These are phyloP conservation scores for Aureoboletus auriporus DNA, from an alignment of 768 basidiomycete genomes.

Conservation along the genomic window DNA sequence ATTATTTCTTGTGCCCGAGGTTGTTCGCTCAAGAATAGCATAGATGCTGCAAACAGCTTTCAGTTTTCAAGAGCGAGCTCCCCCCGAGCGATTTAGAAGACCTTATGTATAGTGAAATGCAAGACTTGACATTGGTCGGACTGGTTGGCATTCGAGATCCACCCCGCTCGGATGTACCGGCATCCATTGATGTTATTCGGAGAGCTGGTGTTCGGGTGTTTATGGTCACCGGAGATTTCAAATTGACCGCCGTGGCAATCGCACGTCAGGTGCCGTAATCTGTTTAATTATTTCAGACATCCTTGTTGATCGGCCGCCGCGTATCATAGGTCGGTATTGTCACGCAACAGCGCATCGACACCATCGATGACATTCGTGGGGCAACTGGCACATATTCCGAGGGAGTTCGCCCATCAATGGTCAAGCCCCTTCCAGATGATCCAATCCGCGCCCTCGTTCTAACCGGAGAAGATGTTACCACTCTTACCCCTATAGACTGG, in stretches of 20 bases:
- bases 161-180: constrained; percentile 46
- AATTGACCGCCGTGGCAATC: constrained; percentile 50
- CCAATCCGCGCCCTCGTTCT: constrained; percentile 38
- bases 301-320: constrained; percentile 1
- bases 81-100: constrained; percentile 31
- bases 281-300: not conserved
- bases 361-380: constrained; percentile 26
- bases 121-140: constrained; percentile 44
- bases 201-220: constrained; percentile 50
- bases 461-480: constrained; percentile 41
- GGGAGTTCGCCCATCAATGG: constrained; percentile 8
- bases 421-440: constrained; percentile 38
- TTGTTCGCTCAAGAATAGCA: not conserved
- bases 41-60: constrained; percentile 30
- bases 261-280: constrained; percentile 36
- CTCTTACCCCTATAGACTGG: constrained; percentile 38
- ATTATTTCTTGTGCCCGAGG: not conserved
- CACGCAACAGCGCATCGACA: constrained; percentile 35
- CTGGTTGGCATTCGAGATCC: constrained; percentile 55
- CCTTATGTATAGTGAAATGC: constrained; percentile 35
- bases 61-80: constrained; percentile 23
- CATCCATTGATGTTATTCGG: constrained; percentile 43
- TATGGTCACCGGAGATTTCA: constrained; percentile 58
- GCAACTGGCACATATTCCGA: constrained; percentile 16
- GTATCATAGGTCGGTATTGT: constrained; percentile 41